These are phyloP conservation scores for Globisporangium canariense DNA, from an alignment of 352 stramenopile species.

Conservation along the genomic window DNA sequence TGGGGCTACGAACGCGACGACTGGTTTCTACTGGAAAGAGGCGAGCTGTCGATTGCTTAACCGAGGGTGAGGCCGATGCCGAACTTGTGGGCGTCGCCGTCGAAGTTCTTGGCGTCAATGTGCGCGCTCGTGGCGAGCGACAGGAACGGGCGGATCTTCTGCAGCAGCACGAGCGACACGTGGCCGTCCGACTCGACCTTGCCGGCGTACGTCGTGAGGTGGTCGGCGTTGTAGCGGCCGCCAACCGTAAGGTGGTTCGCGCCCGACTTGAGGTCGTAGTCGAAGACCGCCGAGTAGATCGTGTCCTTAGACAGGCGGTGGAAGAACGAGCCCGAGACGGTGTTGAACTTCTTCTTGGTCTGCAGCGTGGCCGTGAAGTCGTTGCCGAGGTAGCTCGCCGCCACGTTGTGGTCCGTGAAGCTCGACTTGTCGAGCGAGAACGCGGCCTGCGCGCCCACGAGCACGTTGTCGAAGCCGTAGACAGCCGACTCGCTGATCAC, in stretches of 20 bases:
- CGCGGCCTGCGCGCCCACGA: slow-evolving; percentile 63
- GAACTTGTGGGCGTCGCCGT: slow-evolving; percentile 90
- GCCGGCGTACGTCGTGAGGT: slow-evolving; percentile 76
- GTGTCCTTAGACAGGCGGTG: slow-evolving; percentile 80
- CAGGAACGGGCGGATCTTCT: slow-evolving; percentile 86
- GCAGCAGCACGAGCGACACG: slow-evolving; percentile 79
- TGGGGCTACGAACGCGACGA: background rate
- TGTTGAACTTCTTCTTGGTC: slow-evolving; percentile 88
- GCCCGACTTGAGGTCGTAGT: slow-evolving; percentile 87
- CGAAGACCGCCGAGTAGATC: slow-evolving; percentile 84
- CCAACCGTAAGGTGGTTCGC: slow-evolving; percentile 79
- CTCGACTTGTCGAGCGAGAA: slow-evolving; percentile 83
- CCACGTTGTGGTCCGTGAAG: slow-evolving; percentile 84
- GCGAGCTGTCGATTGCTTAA: slow-evolving; percentile 32
- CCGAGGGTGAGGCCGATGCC: slow-evolving; percentile 84
- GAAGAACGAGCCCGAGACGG: slow-evolving; percentile 77
- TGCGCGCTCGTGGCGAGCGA: slow-evolving; percentile 80
- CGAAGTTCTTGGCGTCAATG: slow-evolving; percentile 91
- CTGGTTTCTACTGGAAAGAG: slow-evolving; percentile 8
- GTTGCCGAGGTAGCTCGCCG: slow-evolving; percentile 65
- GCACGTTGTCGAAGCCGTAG: slow-evolving; percentile 77
- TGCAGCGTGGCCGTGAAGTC: slow-evolving; percentile 78
- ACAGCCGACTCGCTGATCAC: slow-evolving; percentile 62
- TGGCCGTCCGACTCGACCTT: slow-evolving; percentile 88
- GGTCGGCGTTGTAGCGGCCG: slow-evolving; percentile 80